Base-by-base conservation (phyloP, 441 rosid species). In the Adansonia rubrostipa region DNA sequence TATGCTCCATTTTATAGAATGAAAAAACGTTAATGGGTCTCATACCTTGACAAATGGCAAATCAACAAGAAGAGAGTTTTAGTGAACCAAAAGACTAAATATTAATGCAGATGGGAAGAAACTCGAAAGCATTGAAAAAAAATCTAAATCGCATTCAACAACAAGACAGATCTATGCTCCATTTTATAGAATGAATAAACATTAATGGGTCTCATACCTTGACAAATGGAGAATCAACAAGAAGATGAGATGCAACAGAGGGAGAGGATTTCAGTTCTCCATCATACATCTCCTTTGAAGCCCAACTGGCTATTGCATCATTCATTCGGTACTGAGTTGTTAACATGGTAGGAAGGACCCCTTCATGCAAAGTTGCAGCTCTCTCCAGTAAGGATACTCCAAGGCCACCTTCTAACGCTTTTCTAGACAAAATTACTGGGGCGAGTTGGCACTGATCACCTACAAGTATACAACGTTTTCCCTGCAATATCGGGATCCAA, bases 361-460 rank as follows among this genome's bases (percentile, higher is more conserved):
- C 97, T 50, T 89, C 88, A 75, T 94, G 97, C 84, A 96, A 86
- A 78, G 82, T 81, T 19, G 92, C 87, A 68, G 96, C 93, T 90
- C 98, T 85, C 86, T 94, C 99, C 79, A 94, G 84, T 56, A 94
- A 81, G 28, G 99, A 96, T 54, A 92, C 86, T 66, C 97, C 99
- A 63, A 96, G 96, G 64, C 98, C 96, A 77, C 97, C 96, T 78
- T 96, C 97, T 79, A 94, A 84, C 76, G 99, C 99, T 67, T 81
- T 94, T 78, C 97, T 84, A 6, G 99, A 96, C 51, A 96, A 85
- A 83, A 96, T 86, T 64, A 96, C 97, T 0, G 99, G 99, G 73
- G 98, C 99, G 84, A 96, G 92, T 78, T 96, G 98, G 86, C 92
- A 94, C 40, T 92, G 95, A 82, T 96, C 99, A 76, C 99, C 98